Evolutionary conservation across 2,329 filamentous ascomycete species (phyloP).

Genomic region (Pyricularia sp.): DNA sequence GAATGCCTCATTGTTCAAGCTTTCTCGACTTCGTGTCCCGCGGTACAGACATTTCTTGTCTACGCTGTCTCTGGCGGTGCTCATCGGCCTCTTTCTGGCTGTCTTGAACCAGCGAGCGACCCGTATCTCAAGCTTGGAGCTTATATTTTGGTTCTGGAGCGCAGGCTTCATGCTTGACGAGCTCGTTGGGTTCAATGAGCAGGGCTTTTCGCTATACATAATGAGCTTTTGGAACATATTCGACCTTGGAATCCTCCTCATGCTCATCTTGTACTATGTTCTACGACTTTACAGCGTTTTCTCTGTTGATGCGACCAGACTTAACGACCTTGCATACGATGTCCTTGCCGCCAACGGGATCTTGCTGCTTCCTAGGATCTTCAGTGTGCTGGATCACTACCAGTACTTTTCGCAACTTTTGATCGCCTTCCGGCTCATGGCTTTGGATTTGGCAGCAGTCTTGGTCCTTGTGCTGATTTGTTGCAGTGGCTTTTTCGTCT

Average conservation of each 20-base stretch:
- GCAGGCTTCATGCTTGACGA: conserved; percentile 96
- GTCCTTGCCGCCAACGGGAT: conserved; percentile 89
- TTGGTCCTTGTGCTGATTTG: conserved; percentile 76
- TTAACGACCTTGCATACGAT: conserved; percentile 84
- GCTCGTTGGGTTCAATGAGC: conserved; percentile 90
- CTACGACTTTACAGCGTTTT: conserved; percentile 83
- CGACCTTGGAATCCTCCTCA: conserved; percentile 77
- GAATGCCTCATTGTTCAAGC: conserved; percentile 83
- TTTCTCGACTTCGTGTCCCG: conserved; percentile 82
- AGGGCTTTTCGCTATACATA: conserved; percentile 91
- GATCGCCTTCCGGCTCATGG: conserved; percentile 92
- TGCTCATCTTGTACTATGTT: conserved; percentile 83
- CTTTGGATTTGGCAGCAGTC: conserved; percentile 76
- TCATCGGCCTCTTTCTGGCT: conserved; percentile 77
- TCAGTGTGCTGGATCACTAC: conserved; percentile 89
- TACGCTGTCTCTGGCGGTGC: conserved; percentile 74
- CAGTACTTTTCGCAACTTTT: conserved; percentile 92
- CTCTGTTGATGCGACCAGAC: conserved; percentile 62
- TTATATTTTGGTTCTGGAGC: conserved; percentile 97
- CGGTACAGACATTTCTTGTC: conserved; percentile 87
- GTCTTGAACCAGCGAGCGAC: conserved; percentile 69
- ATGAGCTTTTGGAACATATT: conserved; percentile 98
- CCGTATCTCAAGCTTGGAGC: conserved; percentile 73
- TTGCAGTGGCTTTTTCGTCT: conserved; percentile 92
- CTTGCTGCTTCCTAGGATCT: conserved; percentile 79